Base-by-base conservation (phyloP, 2,329 filamentous ascomycete species). In the Trichoderma koningii region DNA sequence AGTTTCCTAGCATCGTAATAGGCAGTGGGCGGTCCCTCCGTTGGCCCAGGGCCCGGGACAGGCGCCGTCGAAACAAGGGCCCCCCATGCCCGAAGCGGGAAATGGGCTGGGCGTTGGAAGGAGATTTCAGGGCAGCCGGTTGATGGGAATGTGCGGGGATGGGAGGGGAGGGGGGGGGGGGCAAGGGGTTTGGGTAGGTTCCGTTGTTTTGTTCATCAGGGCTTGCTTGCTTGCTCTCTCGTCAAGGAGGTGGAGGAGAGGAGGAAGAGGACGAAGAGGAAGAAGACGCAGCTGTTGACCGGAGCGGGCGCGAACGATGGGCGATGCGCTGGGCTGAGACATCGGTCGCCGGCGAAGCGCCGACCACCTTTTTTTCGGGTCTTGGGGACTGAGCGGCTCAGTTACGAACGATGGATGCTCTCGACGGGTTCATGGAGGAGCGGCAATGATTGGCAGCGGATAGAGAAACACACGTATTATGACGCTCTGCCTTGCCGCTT, bases 291-390 rank as follows among this genome's bases (percentile, higher is more conserved):
- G 28, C 5, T 38, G 34, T 3, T 12, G 34, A 55, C 53, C 59
- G 30, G 51, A 50, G 30, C 48, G 38, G 51, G 19, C 23, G 57
- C 19, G 17, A 47, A 9, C 47, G 47, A 52, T 28, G 61, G 19
- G 61, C 44, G 52, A 38, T 64, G 61, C 61, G 61, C 52, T 64
- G 52, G 42, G 23, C 61, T 56, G 61, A 64, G 61, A 64, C 61
- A 64, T 23, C 52, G 61, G 42, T 50, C 38, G 61, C 61, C 52
- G 61, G 61, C 52, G 61, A 64, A 55, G 61, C 61, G 61, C 61
- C 61, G 52, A 56, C 52, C 19, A 12, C 5, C 28, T 50, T 42
- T 23, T 48, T 21, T 50, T 23, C 21, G 30, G 34, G 34, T 38
- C 34, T 38, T 38, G 3, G 55, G 41, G 26, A 30, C 9, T 9